Evolutionary conservation across 306 rosid genomes (phyloP).

Genomic region (Cicer chorassanicum): DNA sequence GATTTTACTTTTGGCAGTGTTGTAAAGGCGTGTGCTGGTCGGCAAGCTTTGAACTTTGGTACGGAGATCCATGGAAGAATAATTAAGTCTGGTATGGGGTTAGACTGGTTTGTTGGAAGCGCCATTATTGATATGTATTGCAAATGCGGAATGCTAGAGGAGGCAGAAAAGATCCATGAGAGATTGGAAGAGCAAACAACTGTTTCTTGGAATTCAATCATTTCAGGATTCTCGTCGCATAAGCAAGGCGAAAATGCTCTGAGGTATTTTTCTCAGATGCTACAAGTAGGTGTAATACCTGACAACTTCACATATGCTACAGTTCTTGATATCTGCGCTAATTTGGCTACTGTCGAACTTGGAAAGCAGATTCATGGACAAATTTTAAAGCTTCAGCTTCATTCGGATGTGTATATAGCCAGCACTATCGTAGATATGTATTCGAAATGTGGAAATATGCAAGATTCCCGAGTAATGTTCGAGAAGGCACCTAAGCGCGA

Average conservation of each 20-base stretch:
- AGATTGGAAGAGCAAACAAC: constrained; percentile 64
- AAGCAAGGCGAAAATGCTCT: constrained; percentile 79
- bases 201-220: constrained; percentile 87
- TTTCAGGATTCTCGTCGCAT: constrained; percentile 80
- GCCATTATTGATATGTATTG: constrained; percentile 87
- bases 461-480: constrained; percentile 70
- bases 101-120: constrained; percentile 72
- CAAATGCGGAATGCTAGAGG: constrained; percentile 80
- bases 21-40: constrained; percentile 77
- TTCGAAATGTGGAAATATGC: constrained; percentile 86
- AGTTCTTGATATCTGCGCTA: constrained; percentile 81
- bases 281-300: constrained; percentile 68
- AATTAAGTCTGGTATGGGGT: constrained; percentile 72
- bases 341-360: constrained; percentile 79
- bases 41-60: constrained; percentile 62
- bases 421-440: constrained; percentile 93
- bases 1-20: constrained; percentile 86
- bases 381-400: constrained; percentile 71
- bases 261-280: constrained; percentile 69
- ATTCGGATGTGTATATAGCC: constrained; percentile 69
- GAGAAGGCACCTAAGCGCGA: constrained; percentile 76
- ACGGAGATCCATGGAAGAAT: constrained; percentile 82
- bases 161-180: constrained; percentile 76
- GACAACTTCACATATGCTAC: constrained; percentile 88
- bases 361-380: constrained; percentile 92